Conservation (phyloP, 192 early-diverging fungal genomes). For the Coemansia sp. region DNA sequence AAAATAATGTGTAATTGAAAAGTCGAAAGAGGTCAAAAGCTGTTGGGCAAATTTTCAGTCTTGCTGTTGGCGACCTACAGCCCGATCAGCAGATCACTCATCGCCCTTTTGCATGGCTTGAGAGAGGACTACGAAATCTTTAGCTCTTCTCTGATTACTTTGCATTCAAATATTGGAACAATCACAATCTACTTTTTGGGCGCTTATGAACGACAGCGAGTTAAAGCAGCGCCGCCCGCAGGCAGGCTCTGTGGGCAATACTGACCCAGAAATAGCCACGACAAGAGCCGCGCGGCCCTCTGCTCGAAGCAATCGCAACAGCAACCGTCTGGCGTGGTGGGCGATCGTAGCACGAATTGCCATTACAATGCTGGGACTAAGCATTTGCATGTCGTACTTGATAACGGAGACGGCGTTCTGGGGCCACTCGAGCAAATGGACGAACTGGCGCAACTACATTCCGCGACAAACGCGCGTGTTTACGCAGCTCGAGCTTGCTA, state of each 20-base stretch:
- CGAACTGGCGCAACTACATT: slow-evolving; percentile 71
- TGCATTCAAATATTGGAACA: no score
- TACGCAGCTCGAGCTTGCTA: slow-evolving; percentile 75
- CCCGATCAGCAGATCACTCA: not conserved
- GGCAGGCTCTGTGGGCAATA: not conserved
- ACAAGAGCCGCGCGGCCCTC: slow-evolving; percentile 2
- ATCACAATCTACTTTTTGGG: not conserved
- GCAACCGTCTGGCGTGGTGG: slow-evolving; percentile 35
- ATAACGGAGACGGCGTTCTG: slow-evolving; percentile 80
- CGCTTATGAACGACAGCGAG: slow-evolving; percentile 18
- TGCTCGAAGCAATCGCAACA: not conserved
- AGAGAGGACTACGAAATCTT: no score
- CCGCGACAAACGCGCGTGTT: slow-evolving; percentile 72
- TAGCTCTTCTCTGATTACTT: no score
- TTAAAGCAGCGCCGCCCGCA: slow-evolving; percentile 30
- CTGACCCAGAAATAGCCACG: not conserved
- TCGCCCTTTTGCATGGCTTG: no score
- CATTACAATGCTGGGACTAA: slow-evolving; percentile 38
- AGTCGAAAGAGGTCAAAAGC: not conserved
- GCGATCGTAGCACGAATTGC: slow-evolving; percentile 43
- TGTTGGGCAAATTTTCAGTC: not conserved
- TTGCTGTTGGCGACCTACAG: not conserved
- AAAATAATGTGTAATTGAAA: not conserved
- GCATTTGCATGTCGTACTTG: slow-evolving; percentile 62
- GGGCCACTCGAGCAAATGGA: slow-evolving; percentile 73